Conservation (phyloP, 352 stramenopile genomes). For the Pythium guiyangense region DNA sequence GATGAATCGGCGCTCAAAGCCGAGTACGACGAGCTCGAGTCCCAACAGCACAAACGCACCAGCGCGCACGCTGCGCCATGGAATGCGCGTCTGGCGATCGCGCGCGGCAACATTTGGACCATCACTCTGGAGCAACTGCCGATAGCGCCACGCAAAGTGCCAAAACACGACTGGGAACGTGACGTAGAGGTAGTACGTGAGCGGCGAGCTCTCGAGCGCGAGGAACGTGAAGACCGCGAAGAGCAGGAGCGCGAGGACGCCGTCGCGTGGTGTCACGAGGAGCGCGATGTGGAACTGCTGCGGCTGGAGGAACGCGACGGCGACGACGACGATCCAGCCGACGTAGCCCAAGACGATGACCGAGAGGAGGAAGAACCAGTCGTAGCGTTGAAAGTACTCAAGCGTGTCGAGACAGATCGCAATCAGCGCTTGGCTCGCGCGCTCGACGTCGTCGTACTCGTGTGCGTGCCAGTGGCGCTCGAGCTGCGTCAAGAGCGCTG, state of each 20-base stretch:
- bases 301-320: constrained; percentile 51
- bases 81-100: neutral
- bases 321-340: constrained; percentile 67
- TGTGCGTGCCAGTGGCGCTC: constrained; percentile 10
- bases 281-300: constrained; percentile 22
- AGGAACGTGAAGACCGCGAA: constrained; percentile 35
- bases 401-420: constrained; percentile 68
- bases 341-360: constrained; percentile 76
- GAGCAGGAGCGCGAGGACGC: constrained; percentile 21
- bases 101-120: too few relatives aligned
- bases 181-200: constrained; percentile 77
- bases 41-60: constrained; percentile 37
- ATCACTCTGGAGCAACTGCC: constrained; percentile 17
- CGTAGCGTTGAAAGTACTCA: constrained; percentile 80
- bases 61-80: constrained; percentile 2
- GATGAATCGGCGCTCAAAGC: constrained; percentile 58
- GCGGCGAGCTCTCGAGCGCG: constrained; percentile 54
- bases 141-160: constrained; percentile 45
- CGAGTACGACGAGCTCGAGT: constrained; percentile 66
- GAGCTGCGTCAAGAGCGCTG: constrained; percentile 25
- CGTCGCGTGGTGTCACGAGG: constrained; percentile 12
- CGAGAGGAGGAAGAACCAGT: constrained; percentile 77
- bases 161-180: constrained; percentile 67
- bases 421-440: constrained; percentile 60
- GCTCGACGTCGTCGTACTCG: constrained; percentile 32